A percentile compares a stretch with the other conserved stretches of the same genome.
Conservation (phyloP, 169 alveolate genomes). For the Toxoplasma gondii region DNA sequence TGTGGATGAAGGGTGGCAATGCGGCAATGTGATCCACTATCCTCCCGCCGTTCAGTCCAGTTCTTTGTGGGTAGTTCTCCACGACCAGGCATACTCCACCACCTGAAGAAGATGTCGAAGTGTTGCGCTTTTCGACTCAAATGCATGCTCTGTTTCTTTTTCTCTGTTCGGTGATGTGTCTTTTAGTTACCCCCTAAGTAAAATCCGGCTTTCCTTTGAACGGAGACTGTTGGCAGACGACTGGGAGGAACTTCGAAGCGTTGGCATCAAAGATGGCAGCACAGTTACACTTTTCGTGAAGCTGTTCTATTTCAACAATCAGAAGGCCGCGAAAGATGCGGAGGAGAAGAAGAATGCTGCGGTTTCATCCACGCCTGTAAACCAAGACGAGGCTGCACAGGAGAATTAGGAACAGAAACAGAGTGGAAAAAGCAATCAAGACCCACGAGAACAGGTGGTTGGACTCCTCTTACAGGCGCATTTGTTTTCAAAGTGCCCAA, state of each 20-base stretch:
- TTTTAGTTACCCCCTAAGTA: conserved; percentile 50
- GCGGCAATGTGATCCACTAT: no score
- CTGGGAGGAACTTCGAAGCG: conserved; percentile 38
- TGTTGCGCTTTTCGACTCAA: no score
- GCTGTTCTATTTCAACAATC: conserved; percentile 53
- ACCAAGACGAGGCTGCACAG: background rate
- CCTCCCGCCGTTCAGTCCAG: no score
- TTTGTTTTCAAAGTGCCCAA: no score
- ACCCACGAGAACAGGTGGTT: no score
- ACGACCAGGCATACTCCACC: no score
- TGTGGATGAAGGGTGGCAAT: no score
- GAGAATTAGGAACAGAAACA: background rate
- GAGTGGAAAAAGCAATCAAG: background rate
- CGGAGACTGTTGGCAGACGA: conserved; percentile 58
- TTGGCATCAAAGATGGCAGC: conserved; percentile 51
- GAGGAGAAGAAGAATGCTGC: background rate
- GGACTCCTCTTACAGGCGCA: no score
- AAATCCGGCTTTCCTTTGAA: conserved; percentile 46
- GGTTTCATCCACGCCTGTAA: background rate
- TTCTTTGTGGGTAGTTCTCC: no score
- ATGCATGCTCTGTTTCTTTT: background rate
- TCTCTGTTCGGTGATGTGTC: background rate
- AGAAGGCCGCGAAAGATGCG: conserved; percentile 31
- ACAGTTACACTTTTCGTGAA: conserved; percentile 52
- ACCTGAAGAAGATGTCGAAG: no score